A percentile compares a stretch with the other conserved stretches of the same genome.
These are phyloP conservation scores for Naegleria fowleri DNA, from an alignment of 208 protist genomes.

Conservation along the genomic window DNA sequence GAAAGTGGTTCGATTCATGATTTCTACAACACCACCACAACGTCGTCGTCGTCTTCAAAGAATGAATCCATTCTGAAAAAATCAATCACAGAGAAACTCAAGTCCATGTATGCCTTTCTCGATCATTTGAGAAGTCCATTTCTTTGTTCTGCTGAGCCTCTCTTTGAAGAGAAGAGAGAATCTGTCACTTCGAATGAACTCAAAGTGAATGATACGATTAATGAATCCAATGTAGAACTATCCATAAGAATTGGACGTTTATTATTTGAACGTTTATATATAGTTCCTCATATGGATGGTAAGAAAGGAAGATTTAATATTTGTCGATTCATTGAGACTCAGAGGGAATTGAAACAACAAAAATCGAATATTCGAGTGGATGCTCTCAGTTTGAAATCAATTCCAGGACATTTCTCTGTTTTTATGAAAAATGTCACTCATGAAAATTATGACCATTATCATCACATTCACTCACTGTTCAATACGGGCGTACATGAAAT, in stretches of 20 bases:
- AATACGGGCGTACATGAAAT: not conserved
- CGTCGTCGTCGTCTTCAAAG: not conserved
- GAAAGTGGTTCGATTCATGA: not conserved
- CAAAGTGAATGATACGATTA: not conserved
- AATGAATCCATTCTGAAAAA: not conserved
- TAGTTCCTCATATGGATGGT: not conserved
- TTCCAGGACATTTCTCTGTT: not conserved
- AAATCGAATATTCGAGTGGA: not conserved
- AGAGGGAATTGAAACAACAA: not conserved
- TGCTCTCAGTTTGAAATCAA: not conserved
- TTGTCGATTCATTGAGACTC: not conserved
- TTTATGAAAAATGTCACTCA: not conserved
- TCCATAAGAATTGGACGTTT: not conserved
- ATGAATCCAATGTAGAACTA: not conserved
- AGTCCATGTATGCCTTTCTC: not conserved
- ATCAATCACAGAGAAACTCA: not conserved
- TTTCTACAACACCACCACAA: not conserved
- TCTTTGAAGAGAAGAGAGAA: not conserved
- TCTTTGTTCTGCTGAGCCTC: not conserved
- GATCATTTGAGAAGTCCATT: not conserved
- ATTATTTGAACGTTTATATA: not conserved
- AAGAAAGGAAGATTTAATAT: not conserved
- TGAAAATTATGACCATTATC: not conserved
- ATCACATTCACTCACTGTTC: not conserved
- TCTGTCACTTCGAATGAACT: not conserved